A percentile compares a stretch with the other conserved stretches of the same genome.
These are phyloP conservation scores for Cyclostephanos tholiformis DNA, from an alignment of 108 stramenopile genomes.

Conservation along the genomic window DNA sequence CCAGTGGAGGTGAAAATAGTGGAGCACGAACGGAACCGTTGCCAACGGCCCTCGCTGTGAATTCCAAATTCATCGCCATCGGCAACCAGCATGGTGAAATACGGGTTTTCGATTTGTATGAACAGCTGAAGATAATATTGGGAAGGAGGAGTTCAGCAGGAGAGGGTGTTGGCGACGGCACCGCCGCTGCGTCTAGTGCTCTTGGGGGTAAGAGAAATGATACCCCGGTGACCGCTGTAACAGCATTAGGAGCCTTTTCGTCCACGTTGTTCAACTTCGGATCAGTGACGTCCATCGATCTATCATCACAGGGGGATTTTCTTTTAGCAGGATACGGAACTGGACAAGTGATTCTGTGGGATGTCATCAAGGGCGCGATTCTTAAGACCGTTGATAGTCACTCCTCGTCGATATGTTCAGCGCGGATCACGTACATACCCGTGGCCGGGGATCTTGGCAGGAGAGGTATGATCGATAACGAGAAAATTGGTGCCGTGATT, in stretches of 20 bases:
- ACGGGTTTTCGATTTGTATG: constrained; percentile 87
- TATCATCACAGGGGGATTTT: constrained; percentile 68
- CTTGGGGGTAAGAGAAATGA: constrained; percentile 13
- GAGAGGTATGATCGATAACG: constrained; percentile 10
- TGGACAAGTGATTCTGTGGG: constrained; percentile 83
- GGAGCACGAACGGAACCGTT: constrained; percentile 13
- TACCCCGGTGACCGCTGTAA: neutral
- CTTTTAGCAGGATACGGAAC: constrained; percentile 74
- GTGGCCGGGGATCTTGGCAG: constrained; percentile 12
- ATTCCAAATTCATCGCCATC: constrained; percentile 86
- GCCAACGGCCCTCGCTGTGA: constrained; percentile 80
- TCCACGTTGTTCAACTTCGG: constrained; percentile 23
- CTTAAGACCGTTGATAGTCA: constrained; percentile 59
- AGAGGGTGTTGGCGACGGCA: constrained; percentile 6
- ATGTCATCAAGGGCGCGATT: constrained; percentile 68
- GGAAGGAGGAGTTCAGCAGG: constrained; percentile 10
- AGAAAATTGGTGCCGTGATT: constrained; percentile 61
- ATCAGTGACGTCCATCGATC: constrained; percentile 79
- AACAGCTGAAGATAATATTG: constrained; percentile 75
- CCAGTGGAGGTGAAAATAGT: neutral
- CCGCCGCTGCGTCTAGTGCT: constrained; percentile 5
- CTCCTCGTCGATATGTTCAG: constrained; percentile 65
- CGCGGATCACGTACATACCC: constrained; percentile 53
- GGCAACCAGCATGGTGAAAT: constrained; percentile 79
- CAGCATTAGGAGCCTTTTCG: constrained; percentile 10